Conservation (phyloP, 768 basidiomycete species). For the Hortiboletus campestris region DNA sequence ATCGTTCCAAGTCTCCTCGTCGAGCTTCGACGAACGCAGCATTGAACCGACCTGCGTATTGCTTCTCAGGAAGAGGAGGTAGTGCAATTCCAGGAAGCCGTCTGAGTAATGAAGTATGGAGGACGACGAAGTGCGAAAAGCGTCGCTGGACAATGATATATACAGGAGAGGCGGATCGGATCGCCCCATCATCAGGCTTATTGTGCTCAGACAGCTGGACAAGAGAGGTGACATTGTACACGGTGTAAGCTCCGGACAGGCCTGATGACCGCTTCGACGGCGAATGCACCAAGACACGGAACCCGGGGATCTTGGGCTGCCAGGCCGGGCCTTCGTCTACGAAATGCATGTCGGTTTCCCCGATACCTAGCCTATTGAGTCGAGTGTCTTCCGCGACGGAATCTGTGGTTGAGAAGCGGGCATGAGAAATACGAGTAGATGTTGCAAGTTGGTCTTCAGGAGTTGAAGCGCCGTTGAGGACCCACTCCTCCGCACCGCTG, state of each 20-base stretch:
- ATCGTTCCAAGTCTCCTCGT: slow-evolving; percentile 77
- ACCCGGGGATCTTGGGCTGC: slow-evolving; percentile 70
- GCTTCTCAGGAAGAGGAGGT: slow-evolving; percentile 83
- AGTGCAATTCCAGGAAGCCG: slow-evolving; percentile 74
- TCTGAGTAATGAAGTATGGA: slow-evolving; percentile 68
- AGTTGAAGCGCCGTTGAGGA: slow-evolving; percentile 58
- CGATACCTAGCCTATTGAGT: slow-evolving; percentile 40
- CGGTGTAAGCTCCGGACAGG: slow-evolving; percentile 68
- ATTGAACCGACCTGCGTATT: slow-evolving; percentile 78
- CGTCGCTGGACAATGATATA: slow-evolving; percentile 76
- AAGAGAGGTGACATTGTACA: slow-evolving; percentile 71
- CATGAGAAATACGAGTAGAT: slow-evolving; percentile 21
- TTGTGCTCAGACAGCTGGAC: slow-evolving; percentile 17
- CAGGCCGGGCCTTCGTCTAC: slow-evolving; percentile 71
- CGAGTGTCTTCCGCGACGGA: slow-evolving; percentile 43
- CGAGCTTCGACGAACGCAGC: slow-evolving; percentile 81
- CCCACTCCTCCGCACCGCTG: slow-evolving; percentile 80
- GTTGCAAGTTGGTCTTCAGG: slow-evolving; percentile 31
- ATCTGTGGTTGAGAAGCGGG: slow-evolving; percentile 30
- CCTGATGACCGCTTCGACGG: slow-evolving; percentile 71
- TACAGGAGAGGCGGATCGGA: slow-evolving; percentile 37
- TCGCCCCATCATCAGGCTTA: slow-evolving; percentile 16
- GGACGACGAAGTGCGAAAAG: slow-evolving; percentile 80
- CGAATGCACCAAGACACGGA: slow-evolving; percentile 74
- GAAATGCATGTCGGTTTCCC: slow-evolving; percentile 67